Conservation (phyloP, 352 stramenopile species). For the Pythium folliculosum region DNA sequence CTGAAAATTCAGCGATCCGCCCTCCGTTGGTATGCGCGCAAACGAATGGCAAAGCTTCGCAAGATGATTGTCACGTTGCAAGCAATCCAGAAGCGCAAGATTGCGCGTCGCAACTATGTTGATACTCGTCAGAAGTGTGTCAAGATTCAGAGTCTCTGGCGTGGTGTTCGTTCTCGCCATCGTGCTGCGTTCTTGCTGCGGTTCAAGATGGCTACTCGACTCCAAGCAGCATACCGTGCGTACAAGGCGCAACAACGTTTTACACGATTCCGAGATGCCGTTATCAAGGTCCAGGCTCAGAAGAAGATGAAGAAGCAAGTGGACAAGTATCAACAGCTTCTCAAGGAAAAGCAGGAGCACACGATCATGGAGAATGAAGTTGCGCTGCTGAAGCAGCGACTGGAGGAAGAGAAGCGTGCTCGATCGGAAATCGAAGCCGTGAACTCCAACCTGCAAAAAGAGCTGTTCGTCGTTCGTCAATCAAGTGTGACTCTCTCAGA, state of each 20-base stretch:
- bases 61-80: slow-evolving; percentile 62
- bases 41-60: slow-evolving; percentile 50
- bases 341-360: slow-evolving; percentile 68
- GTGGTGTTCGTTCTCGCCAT: slow-evolving; percentile 64
- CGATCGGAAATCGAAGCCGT: slow-evolving; percentile 72
- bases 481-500: slow-evolving; percentile 52
- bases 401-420: slow-evolving; percentile 79
- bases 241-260: slow-evolving; percentile 53
- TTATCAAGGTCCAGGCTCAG: slow-evolving; percentile 70
- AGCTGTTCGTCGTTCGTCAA: slow-evolving; percentile 61
- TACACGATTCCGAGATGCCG: slow-evolving; percentile 56
- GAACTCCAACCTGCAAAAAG: slow-evolving; percentile 73
- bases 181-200: slow-evolving; percentile 54
- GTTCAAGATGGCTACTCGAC: slow-evolving; percentile 55
- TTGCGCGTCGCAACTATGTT: slow-evolving; percentile 48
- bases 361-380: slow-evolving; percentile 78
- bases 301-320: slow-evolving; percentile 82
- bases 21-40: slow-evolving; percentile 54
- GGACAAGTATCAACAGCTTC: slow-evolving; percentile 61
- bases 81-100: slow-evolving; percentile 50
- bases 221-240: slow-evolving; percentile 62
- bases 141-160: slow-evolving; percentile 75
- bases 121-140: slow-evolving; percentile 43
- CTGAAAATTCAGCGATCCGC: slow-evolving; percentile 60
- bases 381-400: slow-evolving; percentile 64